phyloP scores from a whole-genome alignment of 495 filamentous ascomycete species.

The Glonium stellatum region DNA sequence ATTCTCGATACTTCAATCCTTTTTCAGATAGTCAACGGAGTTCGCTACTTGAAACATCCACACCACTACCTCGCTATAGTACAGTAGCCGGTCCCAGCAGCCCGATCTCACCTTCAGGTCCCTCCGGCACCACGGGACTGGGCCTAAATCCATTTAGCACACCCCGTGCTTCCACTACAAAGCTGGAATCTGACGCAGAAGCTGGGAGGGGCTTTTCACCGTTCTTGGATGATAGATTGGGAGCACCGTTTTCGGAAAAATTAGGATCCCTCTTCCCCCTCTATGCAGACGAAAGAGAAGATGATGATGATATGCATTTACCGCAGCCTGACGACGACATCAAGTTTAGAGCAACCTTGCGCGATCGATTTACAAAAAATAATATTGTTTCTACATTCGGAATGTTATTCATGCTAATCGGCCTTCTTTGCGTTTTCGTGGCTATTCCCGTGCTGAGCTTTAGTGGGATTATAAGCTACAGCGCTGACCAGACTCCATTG shows the following conservation, averaged over 20 bases:
- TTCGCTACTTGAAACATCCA: conserved; percentile 17
- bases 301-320: conserved; percentile 46
- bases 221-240: conserved; percentile 39
- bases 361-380: conserved; percentile 38
- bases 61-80: conserved; percentile 14
- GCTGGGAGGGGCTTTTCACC: conserved; percentile 29
- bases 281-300: conserved; percentile 40
- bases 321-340: conserved; percentile 43
- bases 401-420: conserved; percentile 38
- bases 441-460: conserved; percentile 42
- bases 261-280: conserved; percentile 35
- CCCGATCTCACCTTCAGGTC: neutral
- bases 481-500: conserved; percentile 28
- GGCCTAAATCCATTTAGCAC: conserved; percentile 16
- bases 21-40: conserved; percentile 24
- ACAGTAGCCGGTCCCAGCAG: neutral
- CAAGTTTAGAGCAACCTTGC: conserved; percentile 35
- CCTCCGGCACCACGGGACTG: conserved; percentile 8
- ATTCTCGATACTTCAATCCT: conserved; percentile 43
- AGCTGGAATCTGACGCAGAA: conserved; percentile 23
- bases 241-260: conserved; percentile 30
- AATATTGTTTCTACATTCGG: conserved; percentile 40
- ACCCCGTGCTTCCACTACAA: conserved; percentile 22
- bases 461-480: conserved; percentile 28
- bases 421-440: conserved; percentile 43